phyloP scores from a whole-genome alignment of 345 rosid species.

The Eutrema heterophyllum region DNA sequence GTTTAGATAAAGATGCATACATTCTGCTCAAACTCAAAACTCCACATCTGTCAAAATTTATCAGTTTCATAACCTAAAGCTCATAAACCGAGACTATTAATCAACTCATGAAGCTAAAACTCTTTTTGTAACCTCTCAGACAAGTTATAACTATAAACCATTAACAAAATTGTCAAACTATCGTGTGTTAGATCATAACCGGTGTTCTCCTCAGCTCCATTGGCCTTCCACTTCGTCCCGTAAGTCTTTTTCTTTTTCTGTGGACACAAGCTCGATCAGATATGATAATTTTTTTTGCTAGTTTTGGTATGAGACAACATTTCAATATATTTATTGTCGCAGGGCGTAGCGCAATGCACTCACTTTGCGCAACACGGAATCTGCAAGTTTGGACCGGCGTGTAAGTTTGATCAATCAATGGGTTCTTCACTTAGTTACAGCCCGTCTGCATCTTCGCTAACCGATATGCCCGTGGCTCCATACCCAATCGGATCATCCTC shows the following conservation, averaged over 20 bases:
- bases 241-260: slow-evolving; percentile 37
- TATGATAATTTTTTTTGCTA: neutral
- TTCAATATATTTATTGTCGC: slow-evolving; percentile 11
- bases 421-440: slow-evolving; percentile 62
- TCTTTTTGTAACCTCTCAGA: neutral
- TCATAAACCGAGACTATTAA: neutral
- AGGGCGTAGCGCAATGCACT: slow-evolving; percentile 73
- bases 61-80: neutral
- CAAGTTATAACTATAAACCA: neutral
- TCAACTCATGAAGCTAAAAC: neutral
- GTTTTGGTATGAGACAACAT: neutral
- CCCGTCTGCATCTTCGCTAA: slow-evolving; percentile 85
- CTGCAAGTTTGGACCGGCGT: slow-evolving; percentile 72
- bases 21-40: too few species aligned
- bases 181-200: neutral
- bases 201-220: slow-evolving; percentile 58
- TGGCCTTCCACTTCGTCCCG: slow-evolving; percentile 90
- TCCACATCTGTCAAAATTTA: neutral
- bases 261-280: neutral
- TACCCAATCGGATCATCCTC: slow-evolving; percentile 72
- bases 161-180: neutral
- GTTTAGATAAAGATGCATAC: neutral
- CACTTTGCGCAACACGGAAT: slow-evolving; percentile 61
- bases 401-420: slow-evolving; percentile 86
- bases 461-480: slow-evolving; percentile 90